phyloP scores from a whole-genome alignment of 2,329 filamentous ascomycete species.

The Colletotrichum sp. region DNA sequence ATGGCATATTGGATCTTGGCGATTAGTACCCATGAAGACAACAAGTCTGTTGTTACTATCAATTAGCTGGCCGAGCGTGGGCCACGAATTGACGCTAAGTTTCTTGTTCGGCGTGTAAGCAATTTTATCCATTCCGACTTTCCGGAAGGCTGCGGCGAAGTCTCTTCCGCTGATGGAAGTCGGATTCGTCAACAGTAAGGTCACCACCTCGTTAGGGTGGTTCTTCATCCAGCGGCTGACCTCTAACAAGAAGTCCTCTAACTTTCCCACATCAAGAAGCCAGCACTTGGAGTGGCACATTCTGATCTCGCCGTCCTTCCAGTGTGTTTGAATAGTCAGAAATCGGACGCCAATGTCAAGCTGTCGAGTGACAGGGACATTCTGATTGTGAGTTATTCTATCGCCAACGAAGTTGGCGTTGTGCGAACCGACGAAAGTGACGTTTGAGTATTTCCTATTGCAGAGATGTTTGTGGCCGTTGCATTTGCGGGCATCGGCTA shows the following conservation, averaged over 20 bases:
- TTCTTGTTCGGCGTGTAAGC: neutral
- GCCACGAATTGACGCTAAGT: neutral
- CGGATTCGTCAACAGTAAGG: neutral
- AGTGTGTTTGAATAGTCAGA: neutral
- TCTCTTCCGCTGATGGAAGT: neutral
- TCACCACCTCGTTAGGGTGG: neutral
- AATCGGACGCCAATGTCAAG: neutral
- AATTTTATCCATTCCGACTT: neutral
- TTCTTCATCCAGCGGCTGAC: neutral
- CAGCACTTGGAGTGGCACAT: neutral
- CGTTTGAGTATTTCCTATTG: neutral
- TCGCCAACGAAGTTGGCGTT: neutral
- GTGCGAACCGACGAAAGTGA: neutral
- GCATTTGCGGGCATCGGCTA: neutral
- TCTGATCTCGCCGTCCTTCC: neutral
- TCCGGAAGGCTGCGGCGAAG: neutral
- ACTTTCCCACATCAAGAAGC: neutral
- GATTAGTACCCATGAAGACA: neutral
- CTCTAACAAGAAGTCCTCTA: neutral
- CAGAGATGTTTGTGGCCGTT: neutral
- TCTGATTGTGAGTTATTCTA: neutral
- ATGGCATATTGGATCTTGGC: fast-evolving
- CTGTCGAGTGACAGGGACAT: neutral
- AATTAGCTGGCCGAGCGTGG: neutral
- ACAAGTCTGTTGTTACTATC: neutral